Conservation (phyloP, 805 yeast genomes). For the Candida anglica region DNA sequence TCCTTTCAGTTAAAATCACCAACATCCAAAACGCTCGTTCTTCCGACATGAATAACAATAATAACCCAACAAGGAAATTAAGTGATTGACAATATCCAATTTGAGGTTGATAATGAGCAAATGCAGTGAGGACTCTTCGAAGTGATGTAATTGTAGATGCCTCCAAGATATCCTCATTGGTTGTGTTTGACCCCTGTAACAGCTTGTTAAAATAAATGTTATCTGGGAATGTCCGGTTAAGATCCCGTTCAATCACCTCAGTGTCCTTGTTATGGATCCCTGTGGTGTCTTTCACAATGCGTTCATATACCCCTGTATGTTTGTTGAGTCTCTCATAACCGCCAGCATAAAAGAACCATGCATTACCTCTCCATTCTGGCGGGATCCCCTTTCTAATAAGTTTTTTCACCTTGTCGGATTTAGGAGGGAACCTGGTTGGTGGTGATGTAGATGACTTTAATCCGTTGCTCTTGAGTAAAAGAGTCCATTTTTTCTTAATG, state of each 20-base stretch:
- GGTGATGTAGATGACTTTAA: slow-evolving; percentile 26
- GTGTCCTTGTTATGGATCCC: slow-evolving; percentile 65
- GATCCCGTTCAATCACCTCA: slow-evolving; percentile 90
- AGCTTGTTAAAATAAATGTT: slow-evolving; percentile 69
- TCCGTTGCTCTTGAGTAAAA: slow-evolving; percentile 65
- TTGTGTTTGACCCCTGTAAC: not conserved
- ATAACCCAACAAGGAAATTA: slow-evolving; percentile 85
- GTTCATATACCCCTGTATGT: slow-evolving; percentile 71
- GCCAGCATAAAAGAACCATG: slow-evolving; percentile 93
- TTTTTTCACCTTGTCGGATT: slow-evolving; percentile 72
- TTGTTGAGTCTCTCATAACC: slow-evolving; percentile 72
- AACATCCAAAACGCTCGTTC: slow-evolving; percentile 95
- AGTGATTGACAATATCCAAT: slow-evolving; percentile 96
- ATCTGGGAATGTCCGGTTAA: slow-evolving; percentile 94
- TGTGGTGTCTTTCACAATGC: slow-evolving; percentile 56
- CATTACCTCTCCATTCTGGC: slow-evolving; percentile 94
- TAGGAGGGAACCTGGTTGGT: slow-evolving; percentile 72
- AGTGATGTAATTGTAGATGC: slow-evolving; percentile 54
- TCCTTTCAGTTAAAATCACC: slow-evolving; percentile 80
- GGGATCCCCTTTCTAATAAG: slow-evolving; percentile 91
- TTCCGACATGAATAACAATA: slow-evolving; percentile 82
- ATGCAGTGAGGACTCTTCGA: slow-evolving; percentile 78
- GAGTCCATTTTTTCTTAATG: slow-evolving; percentile 75
- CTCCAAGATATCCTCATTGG: not conserved
- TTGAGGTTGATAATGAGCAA: slow-evolving; percentile 79